Percentiles rank a stretch among this genome's conserved stretches.
Evolutionary conservation across 78 protist species (phyloP).

Genomic region (Bodo saltans): DNA sequence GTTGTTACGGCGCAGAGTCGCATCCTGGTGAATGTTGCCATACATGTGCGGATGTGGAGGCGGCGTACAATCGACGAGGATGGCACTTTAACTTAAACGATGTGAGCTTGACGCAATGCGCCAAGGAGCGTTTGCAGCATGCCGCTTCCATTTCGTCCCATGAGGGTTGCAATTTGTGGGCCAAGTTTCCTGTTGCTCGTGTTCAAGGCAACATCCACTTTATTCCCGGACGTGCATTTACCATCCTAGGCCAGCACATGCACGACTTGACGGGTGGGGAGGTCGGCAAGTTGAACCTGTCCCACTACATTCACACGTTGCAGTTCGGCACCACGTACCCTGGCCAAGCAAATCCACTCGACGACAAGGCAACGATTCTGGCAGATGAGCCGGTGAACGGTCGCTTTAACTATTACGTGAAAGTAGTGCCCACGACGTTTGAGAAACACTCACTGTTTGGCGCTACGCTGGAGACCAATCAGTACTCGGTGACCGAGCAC

Average conservation of each 20-base stretch:
- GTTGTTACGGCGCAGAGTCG: constrained; percentile 83
- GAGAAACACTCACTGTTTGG: constrained; percentile 40
- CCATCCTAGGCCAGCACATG: constrained; percentile 46
- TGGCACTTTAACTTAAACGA: constrained; percentile 58
- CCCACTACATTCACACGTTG: constrained; percentile 64
- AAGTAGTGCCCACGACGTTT: constrained; percentile 85
- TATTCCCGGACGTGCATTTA: constrained; percentile 73
- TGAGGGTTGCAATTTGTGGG: constrained; percentile 81
- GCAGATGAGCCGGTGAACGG: background rate
- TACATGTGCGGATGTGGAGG: constrained; percentile 75
- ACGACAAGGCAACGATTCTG: too few relatives aligned
- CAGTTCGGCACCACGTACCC: constrained; percentile 82
- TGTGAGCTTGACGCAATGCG: constrained; percentile 52
- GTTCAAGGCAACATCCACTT: constrained; percentile 88
- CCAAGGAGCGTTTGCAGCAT: constrained; percentile 25
- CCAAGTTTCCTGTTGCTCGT: constrained; percentile 63
- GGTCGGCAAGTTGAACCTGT: constrained; percentile 53
- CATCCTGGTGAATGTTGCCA: constrained; percentile 67
- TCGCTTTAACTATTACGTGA: constrained; percentile 80
- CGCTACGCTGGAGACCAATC: constrained; percentile 64
- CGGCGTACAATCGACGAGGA: constrained; percentile 64
- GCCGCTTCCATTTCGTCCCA: background rate
- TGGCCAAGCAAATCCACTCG: constrained; percentile 43
- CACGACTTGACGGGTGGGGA: constrained; percentile 50
- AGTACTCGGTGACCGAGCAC: constrained; percentile 82